These are phyloP conservation scores for Crithidia sp. DNA, from an alignment of 208 protist species.

Conservation along the genomic window DNA sequence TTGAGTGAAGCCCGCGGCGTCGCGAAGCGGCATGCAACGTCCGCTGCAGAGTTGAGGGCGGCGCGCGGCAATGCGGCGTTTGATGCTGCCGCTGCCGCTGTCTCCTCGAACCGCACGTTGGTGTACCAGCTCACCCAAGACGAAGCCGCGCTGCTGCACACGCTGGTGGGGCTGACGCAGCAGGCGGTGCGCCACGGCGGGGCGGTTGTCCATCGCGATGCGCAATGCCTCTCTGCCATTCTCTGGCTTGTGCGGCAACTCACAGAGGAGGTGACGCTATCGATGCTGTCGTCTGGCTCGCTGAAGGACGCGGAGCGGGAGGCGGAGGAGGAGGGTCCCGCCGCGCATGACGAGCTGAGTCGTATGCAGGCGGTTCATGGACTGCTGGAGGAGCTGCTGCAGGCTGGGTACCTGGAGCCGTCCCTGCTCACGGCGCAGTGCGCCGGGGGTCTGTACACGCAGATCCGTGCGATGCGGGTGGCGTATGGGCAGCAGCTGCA, in stretches of 20 bases:
- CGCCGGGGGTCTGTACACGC: slow-evolving; percentile 51
- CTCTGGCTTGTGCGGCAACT: slow-evolving; percentile 53
- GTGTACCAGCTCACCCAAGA: slow-evolving; percentile 71
- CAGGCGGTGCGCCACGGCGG: slow-evolving; percentile 53
- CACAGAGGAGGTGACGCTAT: slow-evolving; percentile 59
- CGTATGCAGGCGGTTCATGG: slow-evolving; percentile 60
- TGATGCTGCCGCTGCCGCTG: neutral
- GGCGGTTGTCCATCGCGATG: slow-evolving; percentile 50
- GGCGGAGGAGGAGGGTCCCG: slow-evolving; percentile 25
- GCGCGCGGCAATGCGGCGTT: slow-evolving; percentile 30
- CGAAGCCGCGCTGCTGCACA: slow-evolving; percentile 49
- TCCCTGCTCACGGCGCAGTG: slow-evolving; percentile 48
- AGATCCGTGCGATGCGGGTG: slow-evolving; percentile 62
- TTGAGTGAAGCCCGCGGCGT: slow-evolving; percentile 43
- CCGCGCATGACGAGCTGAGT: slow-evolving; percentile 26
- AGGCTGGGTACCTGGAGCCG: slow-evolving; percentile 58
- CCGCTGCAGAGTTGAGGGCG: slow-evolving; percentile 51
- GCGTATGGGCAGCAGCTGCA: slow-evolving; percentile 65
- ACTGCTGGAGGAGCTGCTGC: slow-evolving; percentile 65
- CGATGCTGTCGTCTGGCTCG: slow-evolving; percentile 29
- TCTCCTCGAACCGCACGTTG: slow-evolving; percentile 43
- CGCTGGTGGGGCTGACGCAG: slow-evolving; percentile 37
- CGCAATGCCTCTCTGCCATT: slow-evolving; percentile 56
- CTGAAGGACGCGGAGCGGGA: slow-evolving; percentile 4
- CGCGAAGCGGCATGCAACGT: slow-evolving; percentile 51